Evolutionary conservation across 345 rosid genomes (phyloP), one percentile per base, ranked within the genome.

Genomic region (Lenwebbia sp.): DNA sequence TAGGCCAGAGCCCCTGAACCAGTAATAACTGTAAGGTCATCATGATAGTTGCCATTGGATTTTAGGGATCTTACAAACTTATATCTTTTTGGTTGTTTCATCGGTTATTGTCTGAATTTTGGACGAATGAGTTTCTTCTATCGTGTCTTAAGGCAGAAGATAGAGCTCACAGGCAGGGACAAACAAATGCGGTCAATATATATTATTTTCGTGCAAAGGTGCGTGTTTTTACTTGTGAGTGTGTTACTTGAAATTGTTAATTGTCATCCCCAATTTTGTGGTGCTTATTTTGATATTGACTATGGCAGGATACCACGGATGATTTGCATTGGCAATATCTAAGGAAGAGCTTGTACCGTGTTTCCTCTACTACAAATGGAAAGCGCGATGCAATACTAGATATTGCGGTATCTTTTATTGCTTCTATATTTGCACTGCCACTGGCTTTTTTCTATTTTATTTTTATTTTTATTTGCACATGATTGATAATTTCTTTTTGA

Each of bases 91-190:
- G 37, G 13, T 11, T 70, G 78, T 70, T 70, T 2, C 47, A 70
- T 70, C 0, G 14, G 12, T 37, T 33, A 37, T 70, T 0, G 26
- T 70, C 47, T 70, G 40, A 26, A 40, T 85, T 49, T 83, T 40
- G 51, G 84, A 83, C 70, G 47, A 37, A 84, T 78, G 83, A 83
- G 84, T 47, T 62, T 33, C 53, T 50, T 53, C 75, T 58, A 81
- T 89, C 83, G 86, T 87, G 74, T 86, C 89, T 89, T 84, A 89
- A 97, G 99, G 99, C 99, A 84, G 99, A 96, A 91, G 98, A 96
- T 88, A 93, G 99, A 94, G 98, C 96, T 88, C 98, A 96, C 85
- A 91, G 99, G 91, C 93, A 92, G 87, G 99, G 99, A 76, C 99
- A 97, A 87, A 95, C 90, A 85, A 91, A 89, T 90, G 95, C 98